Percentiles rank a stretch among this genome's conserved stretches.
These are phyloP conservation scores for Pyrenophora seminiperda DNA, from an alignment of 2,329 filamentous ascomycete genomes.

Conservation along the genomic window DNA sequence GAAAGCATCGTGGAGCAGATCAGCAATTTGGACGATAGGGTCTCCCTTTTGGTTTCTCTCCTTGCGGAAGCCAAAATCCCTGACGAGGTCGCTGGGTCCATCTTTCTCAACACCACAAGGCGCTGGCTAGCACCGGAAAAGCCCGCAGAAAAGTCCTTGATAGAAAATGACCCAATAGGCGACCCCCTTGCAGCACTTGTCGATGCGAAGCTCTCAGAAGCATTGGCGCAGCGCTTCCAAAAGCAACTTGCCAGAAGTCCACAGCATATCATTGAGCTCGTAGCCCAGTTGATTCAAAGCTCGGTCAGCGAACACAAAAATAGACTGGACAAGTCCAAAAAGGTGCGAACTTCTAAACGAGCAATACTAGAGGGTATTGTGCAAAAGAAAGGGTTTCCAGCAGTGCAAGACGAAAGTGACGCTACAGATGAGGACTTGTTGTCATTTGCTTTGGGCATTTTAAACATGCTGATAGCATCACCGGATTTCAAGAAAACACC, in stretches of 20 bases:
- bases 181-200: constrained; percentile 58
- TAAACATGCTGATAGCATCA: constrained; percentile 45
- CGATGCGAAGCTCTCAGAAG: constrained; percentile 67
- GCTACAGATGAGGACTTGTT: constrained; percentile 42
- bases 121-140: constrained; percentile 57
- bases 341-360: constrained; percentile 29
- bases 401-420: neutral
- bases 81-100: constrained; percentile 60
- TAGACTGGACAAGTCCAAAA: constrained; percentile 46
- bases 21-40: constrained; percentile 32
- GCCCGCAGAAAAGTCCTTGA: constrained; percentile 21
- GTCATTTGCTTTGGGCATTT: constrained; percentile 49
- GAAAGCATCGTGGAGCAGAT: constrained; percentile 66
- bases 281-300: constrained; percentile 62
- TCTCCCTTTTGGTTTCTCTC: constrained; percentile 33
- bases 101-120: constrained; percentile 65
- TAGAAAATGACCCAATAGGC: constrained; percentile 35
- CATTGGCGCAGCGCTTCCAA: constrained; percentile 66
- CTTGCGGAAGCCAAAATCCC: constrained; percentile 59
- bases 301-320: constrained; percentile 51
- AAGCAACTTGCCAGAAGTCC: constrained; percentile 68
- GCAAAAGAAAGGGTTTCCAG: constrained; percentile 6
- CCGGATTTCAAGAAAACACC: constrained; percentile 42
- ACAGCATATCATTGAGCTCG: constrained; percentile 67
- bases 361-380: constrained; percentile 36